Percentiles rank a stretch among this genome's conserved stretches.
These are phyloP conservation scores for Hypoxylon sp. DNA, from an alignment of 2,329 filamentous ascomycete genomes.

Conservation along the genomic window DNA sequence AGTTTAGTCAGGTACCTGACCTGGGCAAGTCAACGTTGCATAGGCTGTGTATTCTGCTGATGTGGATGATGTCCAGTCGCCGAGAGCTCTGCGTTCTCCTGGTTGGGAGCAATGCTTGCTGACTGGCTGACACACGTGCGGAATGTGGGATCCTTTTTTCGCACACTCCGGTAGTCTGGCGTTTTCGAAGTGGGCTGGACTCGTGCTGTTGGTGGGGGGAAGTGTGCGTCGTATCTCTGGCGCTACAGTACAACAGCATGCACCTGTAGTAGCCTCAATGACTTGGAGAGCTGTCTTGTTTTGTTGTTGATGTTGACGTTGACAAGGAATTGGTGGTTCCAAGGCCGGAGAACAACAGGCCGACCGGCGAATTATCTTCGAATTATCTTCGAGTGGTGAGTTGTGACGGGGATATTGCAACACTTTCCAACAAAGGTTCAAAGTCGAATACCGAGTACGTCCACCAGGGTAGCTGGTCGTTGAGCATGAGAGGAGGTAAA, in stretches of 20 bases:
- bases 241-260: slow-evolving; percentile 16
- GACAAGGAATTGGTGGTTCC: slow-evolving; percentile 15
- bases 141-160: slow-evolving; percentile 41
- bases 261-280: slow-evolving; percentile 11
- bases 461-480: slow-evolving; percentile 13
- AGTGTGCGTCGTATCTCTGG: slow-evolving; percentile 30
- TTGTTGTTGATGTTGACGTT: not conserved
- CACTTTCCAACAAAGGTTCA: slow-evolving; percentile 3
- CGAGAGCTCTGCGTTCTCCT: slow-evolving; percentile 36
- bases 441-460: slow-evolving; percentile 17
- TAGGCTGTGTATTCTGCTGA: slow-evolving; percentile 45
- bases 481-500: slow-evolving; percentile 4
- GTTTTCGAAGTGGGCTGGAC: slow-evolving; percentile 41
- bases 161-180: slow-evolving; percentile 41
- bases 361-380: slow-evolving; percentile 14
- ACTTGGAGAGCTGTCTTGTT: not conserved
- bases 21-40: slow-evolving; percentile 47
- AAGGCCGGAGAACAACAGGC: not conserved
- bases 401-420: slow-evolving; percentile 9
- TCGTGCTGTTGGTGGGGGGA: slow-evolving; percentile 26
- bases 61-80: slow-evolving; percentile 46
- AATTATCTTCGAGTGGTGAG: slow-evolving; percentile 4
- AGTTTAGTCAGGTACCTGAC: slow-evolving; percentile 42
- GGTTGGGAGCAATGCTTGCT: slow-evolving; percentile 26
- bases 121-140: slow-evolving; percentile 42